A percentile compares a stretch with the other conserved stretches of the same genome.
Evolutionary conservation across 768 basidiomycete genomes (phyloP).

Genomic region (Panaeolus cyanescens): DNA sequence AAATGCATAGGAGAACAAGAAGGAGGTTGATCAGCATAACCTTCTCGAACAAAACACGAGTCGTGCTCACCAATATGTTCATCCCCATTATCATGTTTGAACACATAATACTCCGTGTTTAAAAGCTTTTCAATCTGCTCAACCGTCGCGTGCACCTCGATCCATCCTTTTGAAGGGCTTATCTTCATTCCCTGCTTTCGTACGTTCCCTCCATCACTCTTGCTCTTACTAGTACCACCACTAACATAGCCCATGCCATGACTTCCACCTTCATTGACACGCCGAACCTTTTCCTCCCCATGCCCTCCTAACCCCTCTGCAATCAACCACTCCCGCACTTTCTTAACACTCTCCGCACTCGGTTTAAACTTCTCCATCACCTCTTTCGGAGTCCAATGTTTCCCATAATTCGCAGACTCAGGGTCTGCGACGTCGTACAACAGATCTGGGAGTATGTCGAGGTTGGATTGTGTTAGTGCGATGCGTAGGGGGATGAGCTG

Average conservation of each 20-base stretch:
- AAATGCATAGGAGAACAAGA: no score
- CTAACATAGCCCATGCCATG: neutral
- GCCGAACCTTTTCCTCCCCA: no score
- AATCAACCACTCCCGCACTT: slow-evolving; percentile 44
- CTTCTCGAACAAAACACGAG: neutral
- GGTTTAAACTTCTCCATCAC: slow-evolving; percentile 46
- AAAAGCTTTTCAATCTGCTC: slow-evolving; percentile 44
- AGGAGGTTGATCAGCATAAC: no score
- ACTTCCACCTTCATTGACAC: no score
- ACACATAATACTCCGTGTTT: slow-evolving; percentile 45
- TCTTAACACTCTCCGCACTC: slow-evolving; percentile 33
- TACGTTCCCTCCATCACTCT: neutral
- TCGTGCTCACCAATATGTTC: slow-evolving; percentile 37
- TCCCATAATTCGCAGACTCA: slow-evolving; percentile 45
- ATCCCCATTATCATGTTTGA: slow-evolving; percentile 33
- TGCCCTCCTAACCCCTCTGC: slow-evolving; percentile 30
- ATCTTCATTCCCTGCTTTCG: slow-evolving; percentile 21
- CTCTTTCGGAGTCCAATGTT: slow-evolving; percentile 44
- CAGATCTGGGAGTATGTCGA: slow-evolving; percentile 40
- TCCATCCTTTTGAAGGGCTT: slow-evolving; percentile 35
- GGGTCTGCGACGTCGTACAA: slow-evolving; percentile 49
- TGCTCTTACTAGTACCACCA: neutral
- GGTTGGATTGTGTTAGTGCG: slow-evolving; percentile 45
- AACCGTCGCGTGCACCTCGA: slow-evolving; percentile 39
- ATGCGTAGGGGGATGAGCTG: slow-evolving; percentile 42